Evolutionary conservation across 441 rosid genomes (phyloP), one percentile per base, ranked within the genome.

Genomic region (Gossypium davidsonii): DNA sequence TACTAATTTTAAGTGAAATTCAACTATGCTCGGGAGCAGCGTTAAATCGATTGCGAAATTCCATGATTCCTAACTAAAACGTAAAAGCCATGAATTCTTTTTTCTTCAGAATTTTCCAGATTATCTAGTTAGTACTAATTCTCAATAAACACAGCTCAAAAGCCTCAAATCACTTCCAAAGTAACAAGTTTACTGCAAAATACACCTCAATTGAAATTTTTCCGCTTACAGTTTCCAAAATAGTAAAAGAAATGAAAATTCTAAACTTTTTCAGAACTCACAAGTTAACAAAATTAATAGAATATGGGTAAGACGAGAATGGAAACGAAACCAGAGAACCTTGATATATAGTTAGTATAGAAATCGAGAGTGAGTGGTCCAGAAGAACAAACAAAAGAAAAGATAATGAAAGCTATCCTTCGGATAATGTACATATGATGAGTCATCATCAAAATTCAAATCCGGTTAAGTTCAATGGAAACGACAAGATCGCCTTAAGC

Each of bases 341-440:
- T 56, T 23, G 55, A 56, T 12, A 17, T 18, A 53, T 26, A 37
- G 60, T 8, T 25, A 15, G 71, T 48, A 49, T 42, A 65, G 42
- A 70, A 72, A 72, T 26, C 44, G 46, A 67, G 60, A 37, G 12
- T 6, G 17, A 57, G 82, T 83, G 85, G 85, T 66, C 85, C 83
- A 58, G 63, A 66, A 71, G 60, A 74, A 49, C 55, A 15, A 23
- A 48, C 8, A 49, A 49, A 67, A 15, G 46, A 26, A 49, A 72
- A 10, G 65, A 42, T 6, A 26, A 12, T 11, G 73, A 78, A 76
- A 64, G 76, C 66, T 63, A 59, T 21, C 28, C 12, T 3, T 49
- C 18, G 71, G 81, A 72, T 81, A 77, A 83, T 78, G 72, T 46
- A 23, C 44, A 69, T 51, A 73, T 26, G 79, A 73, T n/a, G 52